A percentile compares a stretch with the other conserved stretches of the same genome.
Conservation (phyloP, 2,329 filamentous ascomycete species). For the Lachnellula subtilissima region DNA sequence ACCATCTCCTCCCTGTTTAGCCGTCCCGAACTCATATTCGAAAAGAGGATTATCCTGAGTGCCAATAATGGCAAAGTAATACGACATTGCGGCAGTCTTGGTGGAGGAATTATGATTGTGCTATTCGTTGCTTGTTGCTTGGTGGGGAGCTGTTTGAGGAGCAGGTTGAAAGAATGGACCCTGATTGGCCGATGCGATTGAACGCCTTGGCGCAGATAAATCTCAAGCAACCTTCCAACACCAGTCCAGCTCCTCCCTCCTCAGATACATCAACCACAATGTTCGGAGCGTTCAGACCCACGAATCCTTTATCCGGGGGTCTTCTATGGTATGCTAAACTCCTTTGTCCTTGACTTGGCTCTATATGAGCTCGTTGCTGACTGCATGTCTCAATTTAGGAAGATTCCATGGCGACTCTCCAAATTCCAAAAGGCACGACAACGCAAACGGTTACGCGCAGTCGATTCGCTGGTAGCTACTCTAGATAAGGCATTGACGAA, state of each 20-base stretch:
- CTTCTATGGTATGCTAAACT: conserved; percentile 64
- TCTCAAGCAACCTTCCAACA: conserved; percentile 14
- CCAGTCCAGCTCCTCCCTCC: background rate
- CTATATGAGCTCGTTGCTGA: conserved; percentile 7
- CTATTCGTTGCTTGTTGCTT: background rate
- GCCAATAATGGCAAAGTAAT: conserved; percentile 96
- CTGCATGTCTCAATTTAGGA: conserved; percentile 48
- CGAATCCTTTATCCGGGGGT: conserved; percentile 70
- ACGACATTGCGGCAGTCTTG: conserved; percentile 65
- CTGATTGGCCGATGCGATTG: conserved; percentile 22
- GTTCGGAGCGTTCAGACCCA: conserved; percentile 80
- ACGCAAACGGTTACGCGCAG: conserved; percentile 72
- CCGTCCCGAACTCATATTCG: conserved; percentile 94
- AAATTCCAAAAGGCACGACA: conserved; percentile 86
- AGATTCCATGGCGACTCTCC: conserved; percentile 95
- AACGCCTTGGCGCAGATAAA: conserved; percentile 24
- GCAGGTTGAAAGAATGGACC: conserved; percentile 1
- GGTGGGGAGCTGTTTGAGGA: background rate
- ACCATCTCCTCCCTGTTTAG: conserved; percentile 92
- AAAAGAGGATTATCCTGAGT: conserved; percentile 95
- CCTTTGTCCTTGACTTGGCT: background rate
- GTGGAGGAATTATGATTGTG: conserved; percentile 3
- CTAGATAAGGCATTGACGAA: conserved; percentile 73
- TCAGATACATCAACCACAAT: conserved; percentile 44
- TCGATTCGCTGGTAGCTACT: conserved; percentile 82